phyloP scores from a whole-genome alignment of 2,329 filamentous ascomycete species.

The Pochonia chlamydosporia region DNA sequence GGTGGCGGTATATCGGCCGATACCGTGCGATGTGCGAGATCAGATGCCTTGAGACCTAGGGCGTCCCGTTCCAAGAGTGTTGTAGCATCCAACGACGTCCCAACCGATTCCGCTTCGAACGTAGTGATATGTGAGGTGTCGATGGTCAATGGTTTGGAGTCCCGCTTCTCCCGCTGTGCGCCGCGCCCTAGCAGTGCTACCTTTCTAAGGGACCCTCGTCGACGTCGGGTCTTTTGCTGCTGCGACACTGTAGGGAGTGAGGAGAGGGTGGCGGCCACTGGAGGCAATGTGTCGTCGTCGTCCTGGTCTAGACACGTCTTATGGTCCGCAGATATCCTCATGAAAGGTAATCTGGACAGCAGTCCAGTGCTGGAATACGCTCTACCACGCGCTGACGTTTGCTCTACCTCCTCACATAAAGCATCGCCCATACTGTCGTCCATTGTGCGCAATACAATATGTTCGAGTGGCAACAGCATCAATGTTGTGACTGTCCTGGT shows the following conservation, averaged over 20 bases:
- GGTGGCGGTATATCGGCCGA: conserved; percentile 37
- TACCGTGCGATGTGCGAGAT: conserved; percentile 39
- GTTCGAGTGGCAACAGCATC: neutral
- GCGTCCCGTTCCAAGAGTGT: conserved; percentile 23
- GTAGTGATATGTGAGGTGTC: conserved; percentile 29
- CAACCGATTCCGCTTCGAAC: conserved; percentile 13
- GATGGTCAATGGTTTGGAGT: conserved; percentile 40
- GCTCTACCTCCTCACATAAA: conserved; percentile 9
- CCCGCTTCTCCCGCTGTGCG: conserved; percentile 54
- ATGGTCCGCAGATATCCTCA: conserved; percentile 40
- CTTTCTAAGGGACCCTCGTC: conserved; percentile 82
- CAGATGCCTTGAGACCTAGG: conserved; percentile 42
- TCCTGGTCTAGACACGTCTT: conserved; percentile 22
- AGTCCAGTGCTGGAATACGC: conserved; percentile 57
- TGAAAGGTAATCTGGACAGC: conserved; percentile 64
- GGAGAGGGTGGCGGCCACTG: conserved; percentile 21
- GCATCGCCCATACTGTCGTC: conserved; percentile 3
- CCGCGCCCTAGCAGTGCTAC: conserved; percentile 76
- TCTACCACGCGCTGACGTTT: conserved; percentile 26
- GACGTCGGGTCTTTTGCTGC: conserved; percentile 53
- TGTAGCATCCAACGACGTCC: conserved; percentile 15
- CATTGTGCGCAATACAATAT: conserved; percentile 2
- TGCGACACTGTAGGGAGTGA: conserved; percentile 21
- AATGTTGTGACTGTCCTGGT: no score
- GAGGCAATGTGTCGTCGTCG: conserved; percentile 20